Conservation (phyloP, 2,329 filamentous ascomycete species). For the Ophiostoma novo-ulmi region DNA sequence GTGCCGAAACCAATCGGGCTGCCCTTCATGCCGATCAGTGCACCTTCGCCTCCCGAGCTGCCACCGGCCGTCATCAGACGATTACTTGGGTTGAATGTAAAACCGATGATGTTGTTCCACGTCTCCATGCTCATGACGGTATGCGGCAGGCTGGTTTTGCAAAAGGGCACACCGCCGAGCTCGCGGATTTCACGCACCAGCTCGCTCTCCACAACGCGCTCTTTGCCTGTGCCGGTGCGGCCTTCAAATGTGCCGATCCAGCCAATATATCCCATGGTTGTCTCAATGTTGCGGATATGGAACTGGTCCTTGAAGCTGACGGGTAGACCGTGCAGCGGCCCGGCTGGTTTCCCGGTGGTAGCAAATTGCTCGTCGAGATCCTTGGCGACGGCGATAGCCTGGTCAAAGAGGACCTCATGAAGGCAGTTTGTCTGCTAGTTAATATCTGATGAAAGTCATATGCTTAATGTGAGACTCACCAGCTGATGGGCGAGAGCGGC, state of each 20-base stretch:
- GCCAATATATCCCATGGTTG: slow-evolving; percentile 29
- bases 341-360: slow-evolving; percentile 32
- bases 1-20: slow-evolving; percentile 34
- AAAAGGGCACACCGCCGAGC: slow-evolving; percentile 30
- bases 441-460: too few species aligned
- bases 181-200: slow-evolving; percentile 31
- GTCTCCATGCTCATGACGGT: slow-evolving; percentile 32
- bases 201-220: slow-evolving; percentile 29
- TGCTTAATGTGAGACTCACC: neutral
- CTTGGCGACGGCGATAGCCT: slow-evolving; percentile 33
- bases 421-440: slow-evolving; percentile 41
- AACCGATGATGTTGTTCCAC: slow-evolving; percentile 36
- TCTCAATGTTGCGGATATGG: slow-evolving; percentile 41
- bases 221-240: slow-evolving; percentile 24
- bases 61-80: slow-evolving; percentile 35
- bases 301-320: slow-evolving; percentile 47
- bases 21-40: slow-evolving; percentile 34
- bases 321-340: slow-evolving; percentile 43
- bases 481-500: slow-evolving; percentile 24
- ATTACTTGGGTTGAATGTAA: slow-evolving; percentile 36
- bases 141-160: slow-evolving; percentile 33
- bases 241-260: slow-evolving; percentile 20
- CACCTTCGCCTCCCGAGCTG: slow-evolving; percentile 38
- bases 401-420: slow-evolving; percentile 39
- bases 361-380: slow-evolving; percentile 34